Base-by-base conservation (phyloP, 129 eudicot genomes). In the Escallonia rubra region DNA sequence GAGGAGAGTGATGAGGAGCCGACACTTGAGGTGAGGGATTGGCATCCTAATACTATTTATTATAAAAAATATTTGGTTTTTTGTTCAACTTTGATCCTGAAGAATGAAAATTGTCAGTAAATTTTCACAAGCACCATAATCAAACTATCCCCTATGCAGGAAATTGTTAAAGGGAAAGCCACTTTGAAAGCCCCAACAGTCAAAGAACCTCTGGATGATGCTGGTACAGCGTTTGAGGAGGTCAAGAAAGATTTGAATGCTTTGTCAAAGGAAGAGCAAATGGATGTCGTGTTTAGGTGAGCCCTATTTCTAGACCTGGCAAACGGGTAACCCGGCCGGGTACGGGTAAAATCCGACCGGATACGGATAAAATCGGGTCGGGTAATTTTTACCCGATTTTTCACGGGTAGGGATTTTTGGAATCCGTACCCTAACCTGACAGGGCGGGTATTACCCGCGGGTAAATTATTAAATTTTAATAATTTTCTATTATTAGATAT, bases 221-320 rank as follows among this genome's bases (percentile, higher is more conserved):
- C 42, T 48, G 87, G 71, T 53, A 75, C 79, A 11, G 57, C 66
- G 23, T 75, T 72, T 67, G 95, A 86, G 76, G 83, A 79, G 57
- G 89, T 92, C 45, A 74, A 62, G 75, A 88, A 86, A 78, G 96
- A 92, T 77, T 72, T 88, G 73, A 82, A 48, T 78, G 82, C 91
- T 60, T 73, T 92, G 65, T 79, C 98, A 48, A 82, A 64, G 78
- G 96, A 92, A 75, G 98, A 92, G 75, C 91, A 86, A 65, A 92
- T 92, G 98, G 96, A 86, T 64, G 78, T 83, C 71, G 89, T 92
- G 41, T 81, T 81, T 71, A 86, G 91, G 98, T 88, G 65, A 76
- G 80, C 45, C 58, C 42, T 57, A 63, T 70, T 57, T 6, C 56
- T 63, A n/a, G n/a, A n/a, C n/a, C n/a, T n/a, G n/a, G n/a, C n/a